Conservation (phyloP, 2,329 filamentous ascomycete species). For the Metarhizium rileyi region DNA sequence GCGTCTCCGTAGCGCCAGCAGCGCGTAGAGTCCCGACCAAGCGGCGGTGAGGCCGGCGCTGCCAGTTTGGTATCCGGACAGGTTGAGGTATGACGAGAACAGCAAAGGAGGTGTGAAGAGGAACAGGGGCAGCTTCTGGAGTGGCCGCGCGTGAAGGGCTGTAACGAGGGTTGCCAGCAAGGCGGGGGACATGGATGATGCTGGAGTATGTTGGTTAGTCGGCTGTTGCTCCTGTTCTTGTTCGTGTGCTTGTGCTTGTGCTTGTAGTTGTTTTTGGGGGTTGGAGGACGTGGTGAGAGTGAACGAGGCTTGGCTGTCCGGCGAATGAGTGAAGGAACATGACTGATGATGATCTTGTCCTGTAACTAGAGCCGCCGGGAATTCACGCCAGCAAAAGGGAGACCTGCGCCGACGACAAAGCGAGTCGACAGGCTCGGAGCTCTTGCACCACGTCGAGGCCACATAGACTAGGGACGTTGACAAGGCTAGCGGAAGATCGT, state of each 20-base stretch:
- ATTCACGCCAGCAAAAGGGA: no score
- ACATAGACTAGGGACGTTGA: neutral
- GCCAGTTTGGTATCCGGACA: slow-evolving; percentile 48
- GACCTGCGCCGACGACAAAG: neutral
- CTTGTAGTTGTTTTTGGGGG: no score
- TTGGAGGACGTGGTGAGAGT: no score
- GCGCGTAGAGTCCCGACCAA: slow-evolving; percentile 46
- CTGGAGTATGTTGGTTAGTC: slow-evolving; percentile 20
- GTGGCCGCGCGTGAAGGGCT: slow-evolving; percentile 44
- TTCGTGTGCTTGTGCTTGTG: no score
- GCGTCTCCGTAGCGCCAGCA: slow-evolving; percentile 42
- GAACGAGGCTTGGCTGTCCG: neutral
- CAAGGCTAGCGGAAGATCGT: neutral
- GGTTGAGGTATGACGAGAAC: slow-evolving; percentile 49
- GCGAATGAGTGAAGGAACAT: no score
- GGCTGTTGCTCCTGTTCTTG: neutral
- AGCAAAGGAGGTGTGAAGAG: slow-evolving; percentile 28
- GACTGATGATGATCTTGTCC: no score
- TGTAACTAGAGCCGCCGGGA: no score
- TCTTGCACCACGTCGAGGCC: neutral
- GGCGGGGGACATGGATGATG: slow-evolving; percentile 43
- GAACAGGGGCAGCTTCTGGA: slow-evolving; percentile 41
- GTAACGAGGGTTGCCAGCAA: slow-evolving; percentile 47
- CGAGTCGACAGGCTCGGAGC: no score
- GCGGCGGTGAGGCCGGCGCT: slow-evolving; percentile 46